phyloP scores from a whole-genome alignment of 2,329 filamentous ascomycete genomes.

The Grosmannia huntii region DNA sequence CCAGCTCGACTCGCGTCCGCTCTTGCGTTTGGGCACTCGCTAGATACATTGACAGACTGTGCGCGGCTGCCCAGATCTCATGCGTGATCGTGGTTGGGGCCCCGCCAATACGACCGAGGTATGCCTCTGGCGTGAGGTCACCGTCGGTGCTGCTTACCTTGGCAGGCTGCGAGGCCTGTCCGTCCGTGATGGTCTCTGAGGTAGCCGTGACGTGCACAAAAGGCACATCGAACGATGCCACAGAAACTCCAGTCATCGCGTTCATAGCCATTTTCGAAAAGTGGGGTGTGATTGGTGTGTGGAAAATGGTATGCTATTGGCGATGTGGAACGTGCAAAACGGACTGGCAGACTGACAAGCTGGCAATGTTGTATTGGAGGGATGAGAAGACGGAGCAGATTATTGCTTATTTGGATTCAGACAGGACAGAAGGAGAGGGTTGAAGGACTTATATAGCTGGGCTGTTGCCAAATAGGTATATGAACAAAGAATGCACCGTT shows the following conservation, averaged over 20 bases:
- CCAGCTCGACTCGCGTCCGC: background rate
- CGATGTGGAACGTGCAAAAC: background rate
- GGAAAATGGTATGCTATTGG: background rate
- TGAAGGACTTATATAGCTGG: background rate
- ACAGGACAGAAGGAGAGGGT: background rate
- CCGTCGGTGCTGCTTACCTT: background rate
- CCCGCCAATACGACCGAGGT: background rate
- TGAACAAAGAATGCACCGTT: background rate
- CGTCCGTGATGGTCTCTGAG: too few species aligned
- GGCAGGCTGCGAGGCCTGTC: background rate
- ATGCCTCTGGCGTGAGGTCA: background rate
- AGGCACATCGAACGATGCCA: background rate
- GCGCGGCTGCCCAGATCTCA: background rate
- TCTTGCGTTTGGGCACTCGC: background rate
- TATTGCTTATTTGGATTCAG: background rate
- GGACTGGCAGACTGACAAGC: background rate
- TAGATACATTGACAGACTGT: background rate
- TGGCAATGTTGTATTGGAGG: background rate
- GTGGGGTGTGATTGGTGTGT: background rate
- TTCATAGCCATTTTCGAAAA: background rate
- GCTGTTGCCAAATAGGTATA: background rate
- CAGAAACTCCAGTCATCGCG: background rate
- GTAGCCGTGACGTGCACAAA: background rate
- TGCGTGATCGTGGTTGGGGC: background rate
- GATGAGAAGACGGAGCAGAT: background rate